Conservation (phyloP, 2,329 filamentous ascomycete genomes). For the Arachnomyces sp. region DNA sequence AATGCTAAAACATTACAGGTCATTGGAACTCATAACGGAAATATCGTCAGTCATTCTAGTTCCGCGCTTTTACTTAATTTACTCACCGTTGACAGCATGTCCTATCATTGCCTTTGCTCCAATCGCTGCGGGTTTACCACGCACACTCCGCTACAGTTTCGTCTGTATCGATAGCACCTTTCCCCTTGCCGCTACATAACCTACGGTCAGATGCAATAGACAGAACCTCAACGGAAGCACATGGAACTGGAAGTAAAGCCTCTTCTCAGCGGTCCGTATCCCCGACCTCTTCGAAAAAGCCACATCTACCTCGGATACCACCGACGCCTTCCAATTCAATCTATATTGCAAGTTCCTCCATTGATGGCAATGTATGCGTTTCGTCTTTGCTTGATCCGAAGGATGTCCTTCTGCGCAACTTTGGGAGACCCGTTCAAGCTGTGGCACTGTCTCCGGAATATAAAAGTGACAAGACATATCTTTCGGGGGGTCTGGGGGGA, state of each 20-base stretch:
- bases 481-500: slow-evolving; percentile 84
- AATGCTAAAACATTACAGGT: slow-evolving; percentile 52
- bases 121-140: slow-evolving; percentile 76
- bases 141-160: slow-evolving; percentile 91
- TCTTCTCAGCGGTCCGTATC: slow-evolving; percentile 17
- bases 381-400: slow-evolving; percentile 79
- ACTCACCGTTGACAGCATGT: slow-evolving; percentile 59
- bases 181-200: slow-evolving; percentile 54
- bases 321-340: slow-evolving; percentile 82
- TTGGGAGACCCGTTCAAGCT: slow-evolving; percentile 83
- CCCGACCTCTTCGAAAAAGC: slow-evolving; percentile 19
- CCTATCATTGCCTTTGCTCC: slow-evolving; percentile 72
- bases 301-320: slow-evolving; percentile 48
- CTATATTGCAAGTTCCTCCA: slow-evolving; percentile 85
- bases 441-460: slow-evolving; percentile 94
- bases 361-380: slow-evolving; percentile 92
- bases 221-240: slow-evolving; percentile 25
- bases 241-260: not conserved
- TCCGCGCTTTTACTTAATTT: slow-evolving; percentile 1
- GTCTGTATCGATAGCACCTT: slow-evolving; percentile 81
- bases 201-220: slow-evolving; percentile 30
- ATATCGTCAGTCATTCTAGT: slow-evolving; percentile 60
- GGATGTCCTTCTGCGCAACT: slow-evolving; percentile 87
- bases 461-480: slow-evolving; percentile 77
- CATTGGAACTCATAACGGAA: slow-evolving; percentile 91